These are phyloP conservation scores for Klebsormidium nitens DNA, from an alignment of 139 green algal species.

Conservation along the genomic window DNA sequence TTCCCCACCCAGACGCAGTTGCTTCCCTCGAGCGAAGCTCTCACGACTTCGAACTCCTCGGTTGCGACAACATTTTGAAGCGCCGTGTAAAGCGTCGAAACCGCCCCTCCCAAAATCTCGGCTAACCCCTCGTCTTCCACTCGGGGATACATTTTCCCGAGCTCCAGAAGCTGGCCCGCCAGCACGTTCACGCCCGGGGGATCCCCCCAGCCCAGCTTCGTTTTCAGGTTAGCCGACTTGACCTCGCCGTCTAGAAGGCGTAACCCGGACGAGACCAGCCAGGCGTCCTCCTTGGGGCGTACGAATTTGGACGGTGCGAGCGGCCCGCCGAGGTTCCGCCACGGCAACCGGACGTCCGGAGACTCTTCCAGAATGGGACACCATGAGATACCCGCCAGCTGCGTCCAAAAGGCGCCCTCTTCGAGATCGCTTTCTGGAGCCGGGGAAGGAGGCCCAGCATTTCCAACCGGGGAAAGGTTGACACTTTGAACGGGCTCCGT, in stretches of 20 bases:
- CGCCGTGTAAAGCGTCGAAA: slow-evolving; percentile 14
- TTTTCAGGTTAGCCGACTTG: not conserved
- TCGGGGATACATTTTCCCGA: slow-evolving; percentile 28
- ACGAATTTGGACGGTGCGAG: slow-evolving; percentile 42
- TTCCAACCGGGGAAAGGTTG: too few species aligned
- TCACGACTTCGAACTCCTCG: slow-evolving; percentile 5
- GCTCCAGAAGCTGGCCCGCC: slow-evolving; percentile 57
- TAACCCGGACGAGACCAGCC: slow-evolving; percentile 51
- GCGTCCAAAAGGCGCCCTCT: slow-evolving; percentile 36
- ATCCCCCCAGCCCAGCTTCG: slow-evolving; percentile 52
- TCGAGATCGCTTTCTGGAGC: too few species aligned
- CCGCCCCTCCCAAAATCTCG: slow-evolving; percentile 7
- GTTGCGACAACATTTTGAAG: not conserved
- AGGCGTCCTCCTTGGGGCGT: slow-evolving; percentile 45
- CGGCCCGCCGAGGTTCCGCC: slow-evolving; percentile 2
- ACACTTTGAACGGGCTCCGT: too few species aligned
- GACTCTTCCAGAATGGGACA: slow-evolving; percentile 50
- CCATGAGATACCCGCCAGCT: slow-evolving; percentile 49
- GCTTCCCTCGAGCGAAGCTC: slow-evolving; percentile 15
- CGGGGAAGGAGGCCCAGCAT: too few species aligned
- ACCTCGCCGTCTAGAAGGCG: slow-evolving; percentile 36
- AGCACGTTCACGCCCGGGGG: slow-evolving; percentile 41
- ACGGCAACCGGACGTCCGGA: slow-evolving; percentile 31
- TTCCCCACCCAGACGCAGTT: slow-evolving; percentile 41
- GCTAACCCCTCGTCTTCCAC: not conserved